These are phyloP conservation scores for Diutina catenulata DNA, from an alignment of 1,139 yeast genomes.

Conservation along the genomic window DNA sequence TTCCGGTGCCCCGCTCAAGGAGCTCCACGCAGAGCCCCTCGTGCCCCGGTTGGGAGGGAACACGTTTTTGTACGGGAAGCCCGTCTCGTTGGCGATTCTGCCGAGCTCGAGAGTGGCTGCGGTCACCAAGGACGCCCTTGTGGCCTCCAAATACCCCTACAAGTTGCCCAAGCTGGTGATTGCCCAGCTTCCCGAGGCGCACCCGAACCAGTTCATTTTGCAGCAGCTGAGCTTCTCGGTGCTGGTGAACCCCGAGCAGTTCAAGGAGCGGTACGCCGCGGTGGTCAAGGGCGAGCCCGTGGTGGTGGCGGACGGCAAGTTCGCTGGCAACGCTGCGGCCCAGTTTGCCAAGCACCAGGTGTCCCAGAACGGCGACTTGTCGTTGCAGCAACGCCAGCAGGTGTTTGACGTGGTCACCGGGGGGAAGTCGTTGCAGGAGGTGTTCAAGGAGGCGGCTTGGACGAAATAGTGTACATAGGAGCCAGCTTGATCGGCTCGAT, in stretches of 20 bases:
- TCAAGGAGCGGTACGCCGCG: slow-evolving; percentile 18
- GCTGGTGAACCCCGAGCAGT: slow-evolving; percentile 15
- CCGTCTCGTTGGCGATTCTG: slow-evolving; percentile 20
- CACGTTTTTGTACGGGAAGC: slow-evolving; percentile 29
- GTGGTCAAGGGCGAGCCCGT: slow-evolving; percentile 25
- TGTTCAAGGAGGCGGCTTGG: slow-evolving; percentile 26
- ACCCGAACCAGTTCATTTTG: slow-evolving; percentile 21
- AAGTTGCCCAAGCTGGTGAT: slow-evolving; percentile 26
- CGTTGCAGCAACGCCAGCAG: slow-evolving; percentile 16
- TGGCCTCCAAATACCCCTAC: slow-evolving; percentile 32
- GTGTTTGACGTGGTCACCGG: slow-evolving; percentile 22
- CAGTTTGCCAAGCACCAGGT: slow-evolving; percentile 14
- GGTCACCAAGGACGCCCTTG: slow-evolving; percentile 27
- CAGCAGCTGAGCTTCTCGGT: slow-evolving; percentile 19
- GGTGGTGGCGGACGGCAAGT: slow-evolving; percentile 7
- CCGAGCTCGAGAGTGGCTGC: slow-evolving; percentile 26
- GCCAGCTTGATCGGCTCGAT: neutral
- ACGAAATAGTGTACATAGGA: slow-evolving; percentile 1
- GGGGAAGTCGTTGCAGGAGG: slow-evolving; percentile 14
- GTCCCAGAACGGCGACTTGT: slow-evolving; percentile 23
- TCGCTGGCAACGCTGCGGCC: slow-evolving; percentile 10
- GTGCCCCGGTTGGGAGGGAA: slow-evolving; percentile 18
- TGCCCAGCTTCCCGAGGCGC: slow-evolving; percentile 14
- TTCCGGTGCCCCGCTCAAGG: too few relatives aligned
- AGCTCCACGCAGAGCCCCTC: slow-evolving; percentile 10